Evolutionary conservation across 495 filamentous ascomycete genomes (phyloP).

Genomic region (Trichoderma erinaceum): DNA sequence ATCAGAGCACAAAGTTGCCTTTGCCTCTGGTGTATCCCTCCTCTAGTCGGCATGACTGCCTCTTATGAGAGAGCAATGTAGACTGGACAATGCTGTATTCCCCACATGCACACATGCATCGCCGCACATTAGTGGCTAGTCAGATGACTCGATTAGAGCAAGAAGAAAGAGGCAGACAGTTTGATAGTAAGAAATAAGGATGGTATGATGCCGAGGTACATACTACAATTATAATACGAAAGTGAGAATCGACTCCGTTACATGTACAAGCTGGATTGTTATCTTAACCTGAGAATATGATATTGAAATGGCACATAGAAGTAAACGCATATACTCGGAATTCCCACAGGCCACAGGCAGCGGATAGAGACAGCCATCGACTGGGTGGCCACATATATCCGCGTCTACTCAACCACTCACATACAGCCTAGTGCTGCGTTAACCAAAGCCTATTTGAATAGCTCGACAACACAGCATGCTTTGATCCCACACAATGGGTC

Average conservation of each 20-base stretch:
- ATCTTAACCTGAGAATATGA: too few species aligned
- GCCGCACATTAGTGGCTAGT: neutral
- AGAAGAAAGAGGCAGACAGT: neutral
- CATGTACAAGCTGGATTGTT: too few species aligned
- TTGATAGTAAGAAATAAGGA: neutral
- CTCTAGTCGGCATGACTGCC: neutral
- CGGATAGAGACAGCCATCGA: neutral
- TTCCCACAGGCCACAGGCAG: too few species aligned
- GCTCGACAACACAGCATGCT: neutral
- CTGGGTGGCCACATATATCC: neutral
- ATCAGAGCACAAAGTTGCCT: too few species aligned
- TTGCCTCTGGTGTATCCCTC: too few species aligned
- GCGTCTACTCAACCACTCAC: neutral
- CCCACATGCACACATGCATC: neutral
- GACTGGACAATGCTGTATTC: neutral
- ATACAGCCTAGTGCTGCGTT: neutral
- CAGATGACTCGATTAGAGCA: neutral
- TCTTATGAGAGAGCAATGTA: neutral
- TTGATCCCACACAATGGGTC: neutral
- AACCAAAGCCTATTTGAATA: neutral
- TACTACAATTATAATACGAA: neutral
- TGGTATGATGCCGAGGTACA: neutral
- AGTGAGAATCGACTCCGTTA: too few species aligned
- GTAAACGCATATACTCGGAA: too few species aligned
- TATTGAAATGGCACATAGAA: too few species aligned